Evolutionary conservation across 768 basidiomycete genomes (phyloP).

Genomic region (Podaxis pistillaris): DNA sequence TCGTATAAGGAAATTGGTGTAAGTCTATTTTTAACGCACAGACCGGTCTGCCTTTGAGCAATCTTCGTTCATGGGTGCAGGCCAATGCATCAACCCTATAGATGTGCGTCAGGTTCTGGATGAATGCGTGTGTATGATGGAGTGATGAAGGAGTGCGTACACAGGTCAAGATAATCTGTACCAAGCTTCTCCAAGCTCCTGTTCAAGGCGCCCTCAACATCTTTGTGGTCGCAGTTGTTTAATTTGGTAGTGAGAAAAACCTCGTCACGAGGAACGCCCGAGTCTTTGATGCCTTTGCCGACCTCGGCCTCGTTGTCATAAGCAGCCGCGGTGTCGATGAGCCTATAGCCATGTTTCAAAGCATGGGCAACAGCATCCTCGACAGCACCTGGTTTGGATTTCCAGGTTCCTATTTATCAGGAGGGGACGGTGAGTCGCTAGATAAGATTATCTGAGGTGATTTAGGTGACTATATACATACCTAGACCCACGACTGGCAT

Average conservation of each 20-base stretch:
- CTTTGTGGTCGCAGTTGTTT: slow-evolving; percentile 59
- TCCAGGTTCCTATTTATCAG: slow-evolving; percentile 65
- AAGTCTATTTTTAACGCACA: slow-evolving; percentile 18
- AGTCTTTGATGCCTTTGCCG: slow-evolving; percentile 72
- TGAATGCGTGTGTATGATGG: neutral
- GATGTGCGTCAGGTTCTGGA: neutral
- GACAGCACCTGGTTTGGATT: slow-evolving; percentile 67
- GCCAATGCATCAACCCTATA: slow-evolving; percentile 81
- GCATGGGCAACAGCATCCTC: slow-evolving; percentile 74
- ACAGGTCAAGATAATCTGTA: slow-evolving; percentile 79
- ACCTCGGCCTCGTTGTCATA: slow-evolving; percentile 81
- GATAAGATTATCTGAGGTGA: neutral
- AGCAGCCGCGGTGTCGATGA: slow-evolving; percentile 67
- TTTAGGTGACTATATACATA: slow-evolving; percentile 20
- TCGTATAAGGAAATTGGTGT: neutral
- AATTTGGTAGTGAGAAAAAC: slow-evolving; percentile 84
- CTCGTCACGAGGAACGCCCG: slow-evolving; percentile 66
- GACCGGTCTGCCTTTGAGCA: slow-evolving; percentile 48
- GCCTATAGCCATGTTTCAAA: slow-evolving; percentile 71
- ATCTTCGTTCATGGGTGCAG: slow-evolving; percentile 65
- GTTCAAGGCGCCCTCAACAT: slow-evolving; percentile 61
- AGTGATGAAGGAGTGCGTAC: slow-evolving; percentile 31
- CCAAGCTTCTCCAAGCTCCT: slow-evolving; percentile 66
- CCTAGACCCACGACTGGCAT: slow-evolving; percentile 78
- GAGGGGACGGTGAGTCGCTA: neutral